These are phyloP conservation scores for Termitomyces sp. DNA, from an alignment of 768 basidiomycete species.

Conservation along the genomic window DNA sequence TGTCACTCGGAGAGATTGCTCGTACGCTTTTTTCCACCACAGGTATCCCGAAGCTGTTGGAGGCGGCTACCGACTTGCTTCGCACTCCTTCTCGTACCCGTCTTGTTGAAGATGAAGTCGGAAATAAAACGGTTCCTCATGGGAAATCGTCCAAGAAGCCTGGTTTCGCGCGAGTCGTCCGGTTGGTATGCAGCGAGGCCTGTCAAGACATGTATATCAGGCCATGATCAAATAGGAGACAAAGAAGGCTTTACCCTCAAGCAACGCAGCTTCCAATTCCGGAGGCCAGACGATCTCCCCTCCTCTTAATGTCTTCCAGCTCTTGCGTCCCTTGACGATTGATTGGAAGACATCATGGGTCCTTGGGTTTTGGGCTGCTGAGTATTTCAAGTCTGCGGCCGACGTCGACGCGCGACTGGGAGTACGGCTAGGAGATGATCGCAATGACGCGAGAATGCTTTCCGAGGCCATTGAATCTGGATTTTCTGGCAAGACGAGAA, in stretches of 20 bases:
- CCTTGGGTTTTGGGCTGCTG: slow-evolving; percentile 25
- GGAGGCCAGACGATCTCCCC: slow-evolving; percentile 79
- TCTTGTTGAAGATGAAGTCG: slow-evolving; percentile 65
- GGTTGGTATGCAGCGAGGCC: slow-evolving; percentile 71
- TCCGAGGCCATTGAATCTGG: slow-evolving; percentile 14
- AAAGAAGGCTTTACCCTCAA: slow-evolving; percentile 48
- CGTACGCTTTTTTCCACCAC: slow-evolving; percentile 67
- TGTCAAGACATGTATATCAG: slow-evolving; percentile 20
- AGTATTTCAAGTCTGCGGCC: slow-evolving; percentile 17
- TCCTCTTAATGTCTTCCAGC: slow-evolving; percentile 70
- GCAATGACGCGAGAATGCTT: slow-evolving; percentile 8
- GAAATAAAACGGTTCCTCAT: slow-evolving; percentile 79
- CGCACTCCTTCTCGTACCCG: slow-evolving; percentile 64
- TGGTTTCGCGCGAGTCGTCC: slow-evolving; percentile 66
- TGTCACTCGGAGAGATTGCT: slow-evolving; percentile 12
- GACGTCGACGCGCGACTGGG: slow-evolving; percentile 8
- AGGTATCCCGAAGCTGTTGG: slow-evolving; percentile 72
- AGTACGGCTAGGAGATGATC: slow-evolving; percentile 6
- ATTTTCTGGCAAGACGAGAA: slow-evolving; percentile 11
- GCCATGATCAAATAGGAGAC: background rate
- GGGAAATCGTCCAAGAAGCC: slow-evolving; percentile 69
- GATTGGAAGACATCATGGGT: slow-evolving; percentile 59
- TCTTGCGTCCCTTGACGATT: slow-evolving; percentile 64
- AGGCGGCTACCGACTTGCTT: slow-evolving; percentile 80
- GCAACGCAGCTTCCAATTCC: slow-evolving; percentile 68